Base-by-base conservation (phyloP, 139 green algal genomes). In the Chlorella sp. region DNA sequence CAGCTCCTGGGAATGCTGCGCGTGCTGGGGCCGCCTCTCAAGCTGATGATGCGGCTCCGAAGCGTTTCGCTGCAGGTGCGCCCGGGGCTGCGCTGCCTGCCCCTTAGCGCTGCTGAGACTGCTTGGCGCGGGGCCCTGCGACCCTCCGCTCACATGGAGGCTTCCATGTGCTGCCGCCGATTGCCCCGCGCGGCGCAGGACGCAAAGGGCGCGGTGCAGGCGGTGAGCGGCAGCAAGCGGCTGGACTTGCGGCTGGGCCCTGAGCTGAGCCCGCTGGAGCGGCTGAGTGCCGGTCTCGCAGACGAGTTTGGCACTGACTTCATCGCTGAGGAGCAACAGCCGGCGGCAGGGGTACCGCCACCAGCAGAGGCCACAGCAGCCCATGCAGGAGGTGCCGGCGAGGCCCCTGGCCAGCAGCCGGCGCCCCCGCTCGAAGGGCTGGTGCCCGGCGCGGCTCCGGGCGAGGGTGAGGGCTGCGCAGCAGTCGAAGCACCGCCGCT, bases 1-100 rank as follows among this genome's bases (percentile, higher is more conserved):
- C 69, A 75, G 53, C 51, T 75, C 38, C 51, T 75, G 69, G 69
- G 69, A 27, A 75, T 75, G 69, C 27, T 75, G 38, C 53, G 69
- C 12, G 69, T 67, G 69, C 69, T 75, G 53, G 53, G 53, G 31
- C 69, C 69, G 15, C 69, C 69, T 23, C 53, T 75, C 38, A 51
- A 31, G 27, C 40, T 75, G 53, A 38, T 75, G 14, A 66, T 75
- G 69, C 51, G 69, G 5, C 69, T 75, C 3, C 50, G n/a, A 11
- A 38, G 56, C 17, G 69, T 75, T 38, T 14, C 31, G 40, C 53
- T 75, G 53, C 69, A 75, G 69, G 69, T 31, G 40, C 46, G 67
- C 42, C 2, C 11, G 67, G n/a, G n/a, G 56, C 29, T 9, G 25
- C 3, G 3, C n/a, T n/a, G 63, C 41, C 21, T 27, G 8, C 36